These are phyloP conservation scores for Omphalea diandra DNA, from an alignment of 441 rosid species.

Conservation along the genomic window DNA sequence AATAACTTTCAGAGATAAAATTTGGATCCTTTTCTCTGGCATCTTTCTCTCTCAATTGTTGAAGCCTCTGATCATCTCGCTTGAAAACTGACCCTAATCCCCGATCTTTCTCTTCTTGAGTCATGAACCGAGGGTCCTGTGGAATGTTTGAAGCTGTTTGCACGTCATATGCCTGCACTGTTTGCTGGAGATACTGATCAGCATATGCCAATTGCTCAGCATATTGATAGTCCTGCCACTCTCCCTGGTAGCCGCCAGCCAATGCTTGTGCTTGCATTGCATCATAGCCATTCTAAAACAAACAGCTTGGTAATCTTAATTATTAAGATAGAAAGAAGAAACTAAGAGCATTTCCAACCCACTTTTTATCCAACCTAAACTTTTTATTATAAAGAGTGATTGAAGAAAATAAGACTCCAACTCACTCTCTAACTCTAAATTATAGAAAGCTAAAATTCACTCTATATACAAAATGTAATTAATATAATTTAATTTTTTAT, in stretches of 20 bases:
- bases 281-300: conserved; percentile 73
- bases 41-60: conserved; percentile 85
- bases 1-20: conserved; percentile 91
- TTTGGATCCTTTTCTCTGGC: conserved; percentile 93
- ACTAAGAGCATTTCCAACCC: too few species aligned
- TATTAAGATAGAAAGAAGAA: neutral
- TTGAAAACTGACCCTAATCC: conserved; percentile 97
- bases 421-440: too few species aligned
- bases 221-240: conserved; percentile 91
- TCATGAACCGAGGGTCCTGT: conserved; percentile 85
- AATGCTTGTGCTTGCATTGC: conserved; percentile 68
- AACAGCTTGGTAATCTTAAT: neutral
- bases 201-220: conserved; percentile 78
- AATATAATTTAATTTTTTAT: too few species aligned
- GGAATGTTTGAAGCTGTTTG: conserved; percentile 44
- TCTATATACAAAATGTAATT: too few species aligned
- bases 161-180: conserved; percentile 58
- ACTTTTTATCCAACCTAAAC: too few species aligned
- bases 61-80: conserved; percentile 96
- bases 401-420: too few species aligned
- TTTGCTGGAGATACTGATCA: conserved; percentile 74
- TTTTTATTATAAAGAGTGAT: too few species aligned
- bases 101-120: conserved; percentile 96
- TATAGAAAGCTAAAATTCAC: too few species aligned
- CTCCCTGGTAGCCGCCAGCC: conserved; percentile 74